Percentiles rank a stretch among this genome's conserved stretches.
Conservation (phyloP, 2,329 filamentous ascomycete species). For the Exophiala xenobiotica region DNA sequence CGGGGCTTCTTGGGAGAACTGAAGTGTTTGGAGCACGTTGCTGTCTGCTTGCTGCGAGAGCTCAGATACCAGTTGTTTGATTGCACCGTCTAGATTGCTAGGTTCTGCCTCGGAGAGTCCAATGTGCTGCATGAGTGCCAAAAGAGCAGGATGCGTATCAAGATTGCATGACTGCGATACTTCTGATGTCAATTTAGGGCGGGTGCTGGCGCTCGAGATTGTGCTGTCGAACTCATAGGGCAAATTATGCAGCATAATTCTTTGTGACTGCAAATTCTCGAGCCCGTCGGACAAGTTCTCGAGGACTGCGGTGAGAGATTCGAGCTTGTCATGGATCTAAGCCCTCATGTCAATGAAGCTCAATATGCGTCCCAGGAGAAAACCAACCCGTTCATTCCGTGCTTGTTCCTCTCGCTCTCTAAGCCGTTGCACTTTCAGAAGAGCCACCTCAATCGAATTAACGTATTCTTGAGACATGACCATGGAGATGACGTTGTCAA, state of each 20-base stretch:
- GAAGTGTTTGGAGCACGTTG: not conserved
- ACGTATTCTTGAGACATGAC: conserved; percentile 23
- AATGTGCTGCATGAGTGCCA: conserved; percentile 13
- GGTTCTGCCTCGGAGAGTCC: conserved; percentile 1
- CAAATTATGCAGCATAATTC: conserved; percentile 3
- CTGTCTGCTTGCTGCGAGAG: not conserved
- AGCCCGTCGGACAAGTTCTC: conserved; percentile 5
- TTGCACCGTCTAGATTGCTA: not conserved
- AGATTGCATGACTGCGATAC: not conserved
- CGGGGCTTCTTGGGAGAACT: not conserved
- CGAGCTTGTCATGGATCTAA: conserved; percentile 13
- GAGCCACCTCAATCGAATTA: conserved; percentile 2
- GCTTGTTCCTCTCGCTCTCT: not conserved
- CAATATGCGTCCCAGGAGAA: not conserved
- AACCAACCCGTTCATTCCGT: conserved; percentile 5
- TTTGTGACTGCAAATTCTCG: conserved; percentile 18
- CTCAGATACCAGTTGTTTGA: not conserved
- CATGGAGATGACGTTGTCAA: conserved; percentile 28
- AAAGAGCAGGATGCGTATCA: not conserved
- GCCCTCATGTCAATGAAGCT: not conserved
- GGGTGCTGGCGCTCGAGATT: too few species aligned
- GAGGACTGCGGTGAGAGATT: conserved; percentile 9
- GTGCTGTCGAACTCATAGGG: not conserved
- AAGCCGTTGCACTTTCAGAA: conserved; percentile 3
- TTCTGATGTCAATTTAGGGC: not conserved